Evolutionary conservation across 768 basidiomycete species (phyloP).

Genomic region (Candolleomyces aberdarensis): DNA sequence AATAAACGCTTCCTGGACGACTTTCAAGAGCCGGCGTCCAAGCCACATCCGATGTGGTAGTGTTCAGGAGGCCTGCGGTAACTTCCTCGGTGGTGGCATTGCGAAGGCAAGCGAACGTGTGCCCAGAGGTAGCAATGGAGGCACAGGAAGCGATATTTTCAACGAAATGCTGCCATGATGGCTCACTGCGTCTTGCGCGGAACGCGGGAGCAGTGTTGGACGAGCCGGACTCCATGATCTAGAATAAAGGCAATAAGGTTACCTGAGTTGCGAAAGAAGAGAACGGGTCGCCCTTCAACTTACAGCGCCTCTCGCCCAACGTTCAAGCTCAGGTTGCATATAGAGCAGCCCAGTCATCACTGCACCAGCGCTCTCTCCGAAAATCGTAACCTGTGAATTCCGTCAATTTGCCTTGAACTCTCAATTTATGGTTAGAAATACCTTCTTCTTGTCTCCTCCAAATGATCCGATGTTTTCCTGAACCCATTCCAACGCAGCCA

Average conservation of each 20-base stretch:
- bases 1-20: constrained; percentile 34
- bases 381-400: constrained; percentile 29
- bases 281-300: background rate
- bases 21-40: constrained; percentile 39
- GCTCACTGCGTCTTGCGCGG: constrained; percentile 24
- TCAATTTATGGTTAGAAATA: background rate
- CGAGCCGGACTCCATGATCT: constrained; percentile 43
- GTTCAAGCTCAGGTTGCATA: constrained; percentile 29
- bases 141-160: constrained; percentile 32
- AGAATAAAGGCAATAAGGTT: background rate
- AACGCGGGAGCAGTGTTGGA: constrained; percentile 32
- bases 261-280: background rate
- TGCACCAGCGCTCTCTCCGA: constrained; percentile 22
- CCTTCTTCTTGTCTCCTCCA: constrained; percentile 49
- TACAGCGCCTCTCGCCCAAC: constrained; percentile 32
- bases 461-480: constrained; percentile 57
- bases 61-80: constrained; percentile 14
- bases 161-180: constrained; percentile 38
- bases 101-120: constrained; percentile 34
- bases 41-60: constrained; percentile 13
- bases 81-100: constrained; percentile 22
- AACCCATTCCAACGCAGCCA: constrained; percentile 49
- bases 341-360: constrained; percentile 28
- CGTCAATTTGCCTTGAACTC: background rate
- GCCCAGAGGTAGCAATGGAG: constrained; percentile 15